Conservation (phyloP, 1,284 basidiomycete species). For the Leccinum subspadiceum region DNA sequence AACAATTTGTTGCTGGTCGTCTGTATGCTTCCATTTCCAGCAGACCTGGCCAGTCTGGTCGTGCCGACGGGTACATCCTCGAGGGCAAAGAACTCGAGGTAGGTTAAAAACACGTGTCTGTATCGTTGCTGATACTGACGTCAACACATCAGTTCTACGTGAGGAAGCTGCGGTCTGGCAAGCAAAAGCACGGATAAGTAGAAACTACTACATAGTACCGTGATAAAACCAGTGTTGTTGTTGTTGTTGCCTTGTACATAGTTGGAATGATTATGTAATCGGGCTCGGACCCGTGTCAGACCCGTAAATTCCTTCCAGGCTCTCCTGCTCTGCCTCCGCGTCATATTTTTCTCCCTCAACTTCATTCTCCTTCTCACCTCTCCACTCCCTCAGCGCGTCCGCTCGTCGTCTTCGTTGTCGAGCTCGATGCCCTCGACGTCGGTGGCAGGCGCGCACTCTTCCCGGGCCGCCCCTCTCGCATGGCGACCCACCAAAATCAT, state of each 20-base stretch:
- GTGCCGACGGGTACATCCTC: constrained; percentile 92
- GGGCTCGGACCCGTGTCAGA: constrained; percentile 24
- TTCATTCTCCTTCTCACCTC: constrained; percentile 1
- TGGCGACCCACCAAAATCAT: constrained; percentile 82
- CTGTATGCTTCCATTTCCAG: constrained; percentile 88
- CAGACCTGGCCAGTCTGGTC: constrained; percentile 92
- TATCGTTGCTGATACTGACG: constrained; percentile 10
- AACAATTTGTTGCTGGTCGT: constrained; percentile 85
- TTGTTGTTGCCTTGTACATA: not conserved
- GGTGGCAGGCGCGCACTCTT: constrained; percentile 32
- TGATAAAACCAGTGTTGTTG: constrained; percentile 6
- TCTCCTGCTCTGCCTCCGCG: constrained; percentile 34
- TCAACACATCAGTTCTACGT: constrained; percentile 74
- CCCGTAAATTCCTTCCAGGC: constrained; percentile 17
- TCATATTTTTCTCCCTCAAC: constrained; percentile 19
- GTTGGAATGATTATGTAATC: constrained; percentile 30
- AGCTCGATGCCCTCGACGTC: constrained; percentile 41
- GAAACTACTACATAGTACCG: no score
- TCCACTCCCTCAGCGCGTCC: constrained; percentile 14
- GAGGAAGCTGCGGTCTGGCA: constrained; percentile 87
- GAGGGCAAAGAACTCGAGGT: constrained; percentile 98
- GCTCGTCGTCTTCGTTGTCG: constrained; percentile 24
- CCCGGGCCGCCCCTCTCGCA: constrained; percentile 35
- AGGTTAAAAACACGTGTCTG: constrained; percentile 22
- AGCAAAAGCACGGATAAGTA: constrained; percentile 77